A percentile compares a stretch with the other conserved stretches of the same genome.
Conservation (phyloP, 1,284 basidiomycete species). For the Xerocomus minutiporus region DNA sequence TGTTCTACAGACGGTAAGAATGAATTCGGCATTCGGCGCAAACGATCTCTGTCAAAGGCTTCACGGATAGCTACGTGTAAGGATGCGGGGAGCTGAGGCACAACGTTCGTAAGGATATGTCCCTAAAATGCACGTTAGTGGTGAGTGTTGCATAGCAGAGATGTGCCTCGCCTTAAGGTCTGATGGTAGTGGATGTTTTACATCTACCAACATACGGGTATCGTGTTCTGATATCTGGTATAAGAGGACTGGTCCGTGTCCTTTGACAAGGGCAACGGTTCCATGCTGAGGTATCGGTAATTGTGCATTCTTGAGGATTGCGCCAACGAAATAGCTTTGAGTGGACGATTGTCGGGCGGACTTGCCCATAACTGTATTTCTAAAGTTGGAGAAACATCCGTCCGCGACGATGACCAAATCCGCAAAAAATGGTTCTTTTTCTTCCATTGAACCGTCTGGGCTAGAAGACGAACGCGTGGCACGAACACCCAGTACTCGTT, state of each 20-base stretch:
- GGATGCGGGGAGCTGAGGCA: constrained; percentile 73
- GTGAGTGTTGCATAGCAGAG: not conserved
- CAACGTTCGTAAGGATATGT: constrained; percentile 67
- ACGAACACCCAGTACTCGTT: constrained; percentile 59
- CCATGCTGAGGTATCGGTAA: constrained; percentile 74
- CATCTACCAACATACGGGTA: constrained; percentile 91
- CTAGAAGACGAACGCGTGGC: constrained; percentile 38
- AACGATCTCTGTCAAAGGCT: constrained; percentile 66
- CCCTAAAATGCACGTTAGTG: constrained; percentile 37
- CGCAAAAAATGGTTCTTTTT: constrained; percentile 59
- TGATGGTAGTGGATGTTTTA: constrained; percentile 81
- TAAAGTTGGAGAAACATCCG: constrained; percentile 91
- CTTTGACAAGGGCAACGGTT: constrained; percentile 65
- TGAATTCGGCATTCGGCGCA: constrained; percentile 94
- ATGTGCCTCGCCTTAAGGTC: constrained; percentile 63
- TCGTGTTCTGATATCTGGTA: constrained; percentile 78
- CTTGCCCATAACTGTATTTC: constrained; percentile 44
- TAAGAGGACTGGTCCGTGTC: constrained; percentile 66
- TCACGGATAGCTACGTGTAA: constrained; percentile 60
- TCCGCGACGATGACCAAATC: constrained; percentile 88
- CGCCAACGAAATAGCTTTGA: constrained; percentile 67
- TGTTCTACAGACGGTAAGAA: constrained; percentile 88
- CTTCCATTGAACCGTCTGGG: constrained; percentile 30
- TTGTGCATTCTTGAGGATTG: constrained; percentile 58
- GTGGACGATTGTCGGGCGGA: constrained; percentile 43